Base-by-base conservation (phyloP, 768 basidiomycete genomes). In the Pholiota conissans region DNA sequence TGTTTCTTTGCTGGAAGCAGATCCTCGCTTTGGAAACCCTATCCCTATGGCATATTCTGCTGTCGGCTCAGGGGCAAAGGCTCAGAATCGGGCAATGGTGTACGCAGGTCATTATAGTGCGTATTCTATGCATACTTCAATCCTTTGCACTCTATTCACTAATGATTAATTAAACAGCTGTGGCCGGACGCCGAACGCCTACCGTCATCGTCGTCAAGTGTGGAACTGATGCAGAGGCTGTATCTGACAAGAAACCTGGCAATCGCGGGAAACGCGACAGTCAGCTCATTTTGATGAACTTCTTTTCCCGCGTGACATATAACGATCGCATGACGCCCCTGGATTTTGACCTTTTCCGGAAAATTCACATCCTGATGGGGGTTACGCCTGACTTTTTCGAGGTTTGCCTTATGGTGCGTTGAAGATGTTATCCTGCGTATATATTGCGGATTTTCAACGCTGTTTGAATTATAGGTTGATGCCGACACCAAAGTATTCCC, bases 81-180 rank as follows among this genome's bases (percentile, higher is more conserved):
- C 81, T 52, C 87, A 95, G 69, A 99, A 99, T 65, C 83, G 94
- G 54, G 96, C 96, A 6, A 92, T 97, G 92, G 91, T 98, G 18
- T 98, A 99, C 77, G 97, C 97, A 51, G 97, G 97, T n/a, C 96
- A 99, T 77, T 98, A 98, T 73, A 91, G 94, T 95, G 71, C 69
- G 93, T 83, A 29, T 16, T 34, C 52, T 48, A 34, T 61, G 32
- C 24, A 26, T 47, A 27, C 42, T 55, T 32, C 28, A 30, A n/a
- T n/a, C n/a, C n/a, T n/a, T n/a, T 22, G 30, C 49, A 46, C 45
- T 49, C 8, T n/a, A 24, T n/a, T 49, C 59, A 53, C 60, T 56
- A 34, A 50, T 40, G n/a, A n/a, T n/a, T n/a, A n/a, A 60, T 46
- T 55, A 16, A 51, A 57, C 54, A 89, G 90, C 87, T 61, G 84